Evolutionary conservation across 257 asterid genomes (phyloP), one percentile per base, ranked within the genome.

Genomic region (Ocimum tenuiflorum): DNA sequence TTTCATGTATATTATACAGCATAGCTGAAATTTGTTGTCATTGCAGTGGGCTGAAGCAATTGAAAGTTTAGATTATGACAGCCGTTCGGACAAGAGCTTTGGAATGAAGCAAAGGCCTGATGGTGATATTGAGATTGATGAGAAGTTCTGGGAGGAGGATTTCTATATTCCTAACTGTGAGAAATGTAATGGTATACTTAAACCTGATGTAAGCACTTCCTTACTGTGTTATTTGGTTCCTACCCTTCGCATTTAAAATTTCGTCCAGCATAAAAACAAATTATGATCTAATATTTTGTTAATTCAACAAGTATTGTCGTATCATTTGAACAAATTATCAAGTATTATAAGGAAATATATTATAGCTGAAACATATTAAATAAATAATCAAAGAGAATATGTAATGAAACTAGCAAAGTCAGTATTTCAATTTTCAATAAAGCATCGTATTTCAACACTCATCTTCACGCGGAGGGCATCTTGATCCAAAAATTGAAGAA

Each of bases 31-130:
- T 57, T 19, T 65, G 23, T 49, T 24, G 41, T 73, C 54, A 46
- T 71, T 78, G 83, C 88, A 92, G 99, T 92, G 99, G 99, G 99
- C 99, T 19, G 97, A 73, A 78, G 97, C 97, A 67, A 86, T 92
- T 75, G 99, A 92, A 76, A 87, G 80, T 72, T 75, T 92, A 69
- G 95, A 89, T 49, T 92, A 89, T 67, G 95, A 89, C 77, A 92
- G 96, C 74, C 78, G 75, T 49, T 84, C 97, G 24, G 97, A 92
- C 80, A 84, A 86, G 82, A 84, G 95, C 81, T 89, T 92, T 74
- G 99, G 99, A 42, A 89, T 92, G 96, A 92, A 83, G 54, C 91
- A 87, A 70, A 83, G 96, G 73, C 99, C 99, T 57, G 97, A 92
- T 83, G 99, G 99, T 41, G 99, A 92, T 79, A 87, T 92, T 51